Conservation (phyloP, 768 basidiomycete species). For the Hydnomerulius pinastri region DNA sequence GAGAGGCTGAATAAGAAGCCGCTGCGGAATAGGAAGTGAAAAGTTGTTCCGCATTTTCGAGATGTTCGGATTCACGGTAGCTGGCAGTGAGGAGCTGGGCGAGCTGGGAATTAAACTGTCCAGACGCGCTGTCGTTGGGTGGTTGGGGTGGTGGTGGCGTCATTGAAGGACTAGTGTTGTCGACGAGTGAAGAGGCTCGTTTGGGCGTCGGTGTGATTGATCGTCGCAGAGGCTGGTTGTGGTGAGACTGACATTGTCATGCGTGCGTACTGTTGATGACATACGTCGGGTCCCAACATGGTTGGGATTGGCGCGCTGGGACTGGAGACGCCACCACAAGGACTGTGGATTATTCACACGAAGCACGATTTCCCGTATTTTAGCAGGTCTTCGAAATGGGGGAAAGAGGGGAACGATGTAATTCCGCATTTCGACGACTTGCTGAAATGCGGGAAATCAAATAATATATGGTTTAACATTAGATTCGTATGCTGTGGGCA, state of each 20-base stretch:
- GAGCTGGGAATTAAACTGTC: constrained; percentile 51
- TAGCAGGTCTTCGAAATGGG: too few relatives aligned
- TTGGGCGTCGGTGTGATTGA: background rate
- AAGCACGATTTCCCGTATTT: too few relatives aligned
- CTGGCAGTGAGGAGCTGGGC: constrained; percentile 56
- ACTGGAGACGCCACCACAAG: too few relatives aligned
- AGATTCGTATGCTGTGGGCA: too few relatives aligned
- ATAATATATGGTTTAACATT: too few relatives aligned
- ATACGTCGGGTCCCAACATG: too few relatives aligned
- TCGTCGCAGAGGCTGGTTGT: constrained; percentile 9
- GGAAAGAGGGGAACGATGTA: too few relatives aligned
- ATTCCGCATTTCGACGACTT: too few relatives aligned
- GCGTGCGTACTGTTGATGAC: constrained; percentile 1
- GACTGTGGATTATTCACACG: too few relatives aligned
- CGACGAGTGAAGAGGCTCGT: background rate
- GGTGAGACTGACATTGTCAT: constrained; percentile 22
- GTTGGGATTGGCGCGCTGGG: too few relatives aligned
- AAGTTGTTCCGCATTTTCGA: constrained; percentile 56
- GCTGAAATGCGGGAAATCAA: too few relatives aligned
- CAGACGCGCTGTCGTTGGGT: constrained; percentile 14
- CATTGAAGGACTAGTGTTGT: background rate
- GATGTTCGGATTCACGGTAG: constrained; percentile 57
- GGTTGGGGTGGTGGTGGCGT: constrained; percentile 15
- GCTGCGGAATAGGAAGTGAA: constrained; percentile 29
- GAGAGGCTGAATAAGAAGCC: constrained; percentile 22